phyloP scores from a whole-genome alignment of 2,329 filamentous ascomycete genomes.

The Botrytis pseudocinerea region DNA sequence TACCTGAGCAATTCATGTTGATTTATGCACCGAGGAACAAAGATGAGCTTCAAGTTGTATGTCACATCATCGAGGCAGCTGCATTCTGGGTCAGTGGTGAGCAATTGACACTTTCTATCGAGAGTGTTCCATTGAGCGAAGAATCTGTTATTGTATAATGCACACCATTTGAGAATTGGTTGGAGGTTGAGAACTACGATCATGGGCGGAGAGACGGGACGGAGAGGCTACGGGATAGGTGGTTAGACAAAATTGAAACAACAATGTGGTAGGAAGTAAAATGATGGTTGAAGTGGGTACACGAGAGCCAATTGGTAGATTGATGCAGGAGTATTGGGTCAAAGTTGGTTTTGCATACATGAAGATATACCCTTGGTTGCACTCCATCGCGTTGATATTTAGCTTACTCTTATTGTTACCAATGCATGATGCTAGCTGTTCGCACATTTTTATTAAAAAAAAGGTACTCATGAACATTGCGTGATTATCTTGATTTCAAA shows the following conservation, averaged over 20 bases:
- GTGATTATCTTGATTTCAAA: neutral
- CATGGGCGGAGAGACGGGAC: neutral
- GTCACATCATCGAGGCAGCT: slow-evolving; percentile 70
- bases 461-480: neutral
- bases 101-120: slow-evolving; percentile 31
- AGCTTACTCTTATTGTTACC: neutral
- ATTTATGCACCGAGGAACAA: slow-evolving; percentile 75
- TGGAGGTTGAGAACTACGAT: neutral
- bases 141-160: neutral
- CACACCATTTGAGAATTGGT: neutral
- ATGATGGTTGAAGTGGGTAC: neutral
- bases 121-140: slow-evolving; percentile 8
- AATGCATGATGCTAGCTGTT: neutral
- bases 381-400: neutral
- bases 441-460: neutral
- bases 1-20: slow-evolving; percentile 76
- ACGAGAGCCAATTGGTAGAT: neutral
- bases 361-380: slow-evolving; percentile 16
- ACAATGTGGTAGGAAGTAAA: neutral
- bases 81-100: slow-evolving; percentile 61
- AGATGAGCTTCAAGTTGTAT: slow-evolving; percentile 66
- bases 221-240: neutral
- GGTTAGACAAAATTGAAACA: neutral
- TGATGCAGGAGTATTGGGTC: slow-evolving; percentile 6
- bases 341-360: slow-evolving; percentile 17